Conservation (phyloP, 1,139 yeast genomes). For the Kluyveromyces marxianus region DNA sequence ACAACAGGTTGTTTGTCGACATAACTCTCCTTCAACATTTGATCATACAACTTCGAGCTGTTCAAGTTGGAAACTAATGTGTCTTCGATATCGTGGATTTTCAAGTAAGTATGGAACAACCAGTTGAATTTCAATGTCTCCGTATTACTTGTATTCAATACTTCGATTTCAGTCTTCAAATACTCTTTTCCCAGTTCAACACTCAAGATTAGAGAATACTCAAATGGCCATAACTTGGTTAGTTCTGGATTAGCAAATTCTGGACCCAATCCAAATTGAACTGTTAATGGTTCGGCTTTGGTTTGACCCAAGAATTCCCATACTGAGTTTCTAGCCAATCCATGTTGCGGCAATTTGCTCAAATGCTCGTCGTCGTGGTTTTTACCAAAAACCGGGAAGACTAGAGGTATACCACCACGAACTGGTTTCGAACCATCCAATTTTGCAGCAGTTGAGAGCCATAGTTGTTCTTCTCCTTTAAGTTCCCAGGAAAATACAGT, state of each 20-base stretch:
- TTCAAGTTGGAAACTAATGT: conserved; percentile 69
- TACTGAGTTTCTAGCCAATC: conserved; percentile 79
- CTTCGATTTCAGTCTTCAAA: conserved; percentile 63
- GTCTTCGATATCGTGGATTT: conserved; percentile 68
- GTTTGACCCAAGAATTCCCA: conserved; percentile 95
- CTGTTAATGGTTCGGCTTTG: conserved; percentile 51
- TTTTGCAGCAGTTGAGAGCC: conserved; percentile 67
- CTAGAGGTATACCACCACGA: conserved; percentile 94
- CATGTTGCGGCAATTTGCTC: conserved; percentile 77
- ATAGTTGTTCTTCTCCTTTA: conserved; percentile 63
- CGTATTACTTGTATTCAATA: conserved; percentile 55
- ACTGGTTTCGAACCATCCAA: conserved; percentile 90
- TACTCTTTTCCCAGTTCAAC: conserved; percentile 48
- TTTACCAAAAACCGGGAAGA: conserved; percentile 92
- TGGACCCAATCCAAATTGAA: conserved; percentile 85
- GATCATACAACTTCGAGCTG: conserved; percentile 67
- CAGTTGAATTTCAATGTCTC: conserved; percentile 75
- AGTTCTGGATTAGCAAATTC: conserved; percentile 58
- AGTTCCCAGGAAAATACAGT: conserved; percentile 77
- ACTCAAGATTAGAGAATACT: conserved; percentile 71
- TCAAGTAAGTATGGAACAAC: conserved; percentile 90
- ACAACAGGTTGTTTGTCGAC: conserved; percentile 67
- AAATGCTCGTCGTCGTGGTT: conserved; percentile 35
- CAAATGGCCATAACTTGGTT: conserved; percentile 53
- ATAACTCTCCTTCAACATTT: conserved; percentile 55